Evolutionary conservation across 805 yeast species (phyloP).

Genomic region (Sugiyamaella valdiviana): DNA sequence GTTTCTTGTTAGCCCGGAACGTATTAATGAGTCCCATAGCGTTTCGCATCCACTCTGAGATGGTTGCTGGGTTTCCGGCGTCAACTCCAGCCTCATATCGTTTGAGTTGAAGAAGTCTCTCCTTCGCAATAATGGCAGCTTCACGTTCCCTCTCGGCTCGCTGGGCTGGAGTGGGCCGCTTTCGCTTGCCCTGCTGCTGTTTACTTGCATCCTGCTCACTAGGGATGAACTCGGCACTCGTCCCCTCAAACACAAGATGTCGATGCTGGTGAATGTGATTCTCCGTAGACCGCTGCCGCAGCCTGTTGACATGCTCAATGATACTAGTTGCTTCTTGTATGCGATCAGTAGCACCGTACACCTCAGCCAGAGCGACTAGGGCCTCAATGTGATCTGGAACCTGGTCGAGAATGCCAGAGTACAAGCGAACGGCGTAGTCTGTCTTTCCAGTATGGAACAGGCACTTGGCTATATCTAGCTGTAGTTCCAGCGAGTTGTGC

Average conservation of each 20-base stretch:
- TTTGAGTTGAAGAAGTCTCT: conserved; percentile 49
- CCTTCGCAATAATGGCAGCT: conserved; percentile 52
- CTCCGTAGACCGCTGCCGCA: conserved; percentile 13
- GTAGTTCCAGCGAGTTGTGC: conserved; percentile 28
- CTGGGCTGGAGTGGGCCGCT: conserved; percentile 35
- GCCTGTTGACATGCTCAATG: conserved; percentile 24
- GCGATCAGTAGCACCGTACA: conserved; percentile 44
- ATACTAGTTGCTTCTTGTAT: conserved; percentile 29
- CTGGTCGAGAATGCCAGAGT: conserved; percentile 22
- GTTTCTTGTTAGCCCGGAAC: conserved; percentile 68
- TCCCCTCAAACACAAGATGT: background rate
- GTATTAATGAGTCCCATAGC: conserved; percentile 80
- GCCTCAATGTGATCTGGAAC: conserved; percentile 66
- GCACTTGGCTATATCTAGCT: conserved; percentile 67
- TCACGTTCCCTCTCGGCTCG: conserved; percentile 49
- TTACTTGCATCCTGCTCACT: background rate
- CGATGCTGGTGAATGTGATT: background rate
- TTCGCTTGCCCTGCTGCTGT: background rate
- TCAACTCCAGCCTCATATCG: conserved; percentile 46
- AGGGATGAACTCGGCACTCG: conserved; percentile 7
- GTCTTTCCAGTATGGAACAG: conserved; percentile 60
- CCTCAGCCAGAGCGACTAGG: conserved; percentile 74
- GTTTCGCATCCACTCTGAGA: conserved; percentile 72
- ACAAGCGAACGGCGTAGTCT: conserved; percentile 28
- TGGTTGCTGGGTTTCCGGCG: conserved; percentile 52